Conservation (phyloP, 139 green algal genomes). For the Micromonas commoda region DNA sequence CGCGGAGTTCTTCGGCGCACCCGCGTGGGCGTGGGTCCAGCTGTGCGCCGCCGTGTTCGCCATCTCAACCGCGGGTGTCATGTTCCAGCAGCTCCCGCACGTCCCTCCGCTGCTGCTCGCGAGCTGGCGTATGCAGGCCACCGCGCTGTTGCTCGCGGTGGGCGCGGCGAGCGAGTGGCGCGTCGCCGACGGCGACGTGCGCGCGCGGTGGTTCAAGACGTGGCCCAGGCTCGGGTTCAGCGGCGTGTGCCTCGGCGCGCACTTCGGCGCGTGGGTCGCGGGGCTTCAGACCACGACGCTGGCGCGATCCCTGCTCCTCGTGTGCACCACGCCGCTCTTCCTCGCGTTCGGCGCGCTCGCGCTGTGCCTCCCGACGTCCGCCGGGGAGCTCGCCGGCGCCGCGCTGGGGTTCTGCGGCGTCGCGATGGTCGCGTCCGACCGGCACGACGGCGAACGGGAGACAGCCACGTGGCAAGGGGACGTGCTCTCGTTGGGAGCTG, state of each 20-base stretch:
- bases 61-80: background rate
- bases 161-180: background rate
- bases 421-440: constrained; percentile 42
- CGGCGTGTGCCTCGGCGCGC: constrained; percentile 55
- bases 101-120: background rate
- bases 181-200: background rate
- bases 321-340: constrained; percentile 63
- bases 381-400: constrained; percentile 48
- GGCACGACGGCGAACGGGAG: background rate
- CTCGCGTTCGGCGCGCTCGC: constrained; percentile 46
- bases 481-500: constrained; percentile 46
- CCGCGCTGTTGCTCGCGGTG: background rate
- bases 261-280: constrained; percentile 67
- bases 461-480: constrained; percentile 55
- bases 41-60: background rate
- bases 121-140: background rate
- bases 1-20: too few species aligned
- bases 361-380: constrained; percentile 46
- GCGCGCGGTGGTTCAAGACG: background rate
- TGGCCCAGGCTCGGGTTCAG: constrained; percentile 31
- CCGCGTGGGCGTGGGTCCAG: too few species aligned
- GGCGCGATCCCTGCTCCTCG: constrained; percentile 67
- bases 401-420: constrained; percentile 42
- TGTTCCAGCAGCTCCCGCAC: background rate
- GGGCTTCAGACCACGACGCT: constrained; percentile 61